A percentile compares a stretch with the other conserved stretches of the same genome.
phyloP scores from a whole-genome alignment of 2,329 filamentous ascomycete species.

The Neoscytalidium dimidiatum region DNA sequence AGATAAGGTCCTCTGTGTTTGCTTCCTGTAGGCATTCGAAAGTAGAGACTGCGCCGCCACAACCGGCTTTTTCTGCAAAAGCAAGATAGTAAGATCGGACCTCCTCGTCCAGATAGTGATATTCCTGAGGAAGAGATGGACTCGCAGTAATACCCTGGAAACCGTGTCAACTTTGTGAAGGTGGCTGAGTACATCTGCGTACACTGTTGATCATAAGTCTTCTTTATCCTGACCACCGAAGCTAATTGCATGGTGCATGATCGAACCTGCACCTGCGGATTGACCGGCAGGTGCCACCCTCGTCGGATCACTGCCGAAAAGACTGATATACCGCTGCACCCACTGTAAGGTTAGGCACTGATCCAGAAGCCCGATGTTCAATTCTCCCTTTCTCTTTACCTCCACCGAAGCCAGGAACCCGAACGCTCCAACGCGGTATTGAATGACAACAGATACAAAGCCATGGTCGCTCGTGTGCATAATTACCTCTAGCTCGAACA shows the following conservation, averaged over 20 bases:
- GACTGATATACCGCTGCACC: constrained; percentile 60
- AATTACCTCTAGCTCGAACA: not conserved
- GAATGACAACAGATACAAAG: not conserved
- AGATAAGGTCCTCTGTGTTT: not conserved
- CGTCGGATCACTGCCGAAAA: constrained; percentile 55
- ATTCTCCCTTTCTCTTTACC: constrained; percentile 43
- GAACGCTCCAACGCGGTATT: not conserved
- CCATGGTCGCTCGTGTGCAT: not conserved
- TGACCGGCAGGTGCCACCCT: constrained; percentile 63
- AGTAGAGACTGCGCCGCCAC: not conserved
- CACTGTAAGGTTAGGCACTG: constrained; percentile 62
- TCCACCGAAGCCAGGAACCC: not conserved
- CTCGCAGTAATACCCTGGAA: constrained; percentile 21
- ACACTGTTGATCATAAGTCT: not conserved
- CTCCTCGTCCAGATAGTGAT: not conserved
- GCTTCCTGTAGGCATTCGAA: not conserved
- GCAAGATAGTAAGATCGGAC: not conserved
- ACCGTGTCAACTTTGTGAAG: not conserved
- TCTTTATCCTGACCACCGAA: not conserved
- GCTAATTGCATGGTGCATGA: constrained; percentile 28
- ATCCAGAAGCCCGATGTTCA: constrained; percentile 66
- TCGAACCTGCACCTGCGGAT: constrained; percentile 62
- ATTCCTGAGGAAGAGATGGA: not conserved
- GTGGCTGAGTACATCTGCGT: constrained; percentile 26
- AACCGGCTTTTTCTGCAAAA: not conserved